phyloP scores from a whole-genome alignment of 305 asterid genomes.

The Fraxinus platypoda region DNA sequence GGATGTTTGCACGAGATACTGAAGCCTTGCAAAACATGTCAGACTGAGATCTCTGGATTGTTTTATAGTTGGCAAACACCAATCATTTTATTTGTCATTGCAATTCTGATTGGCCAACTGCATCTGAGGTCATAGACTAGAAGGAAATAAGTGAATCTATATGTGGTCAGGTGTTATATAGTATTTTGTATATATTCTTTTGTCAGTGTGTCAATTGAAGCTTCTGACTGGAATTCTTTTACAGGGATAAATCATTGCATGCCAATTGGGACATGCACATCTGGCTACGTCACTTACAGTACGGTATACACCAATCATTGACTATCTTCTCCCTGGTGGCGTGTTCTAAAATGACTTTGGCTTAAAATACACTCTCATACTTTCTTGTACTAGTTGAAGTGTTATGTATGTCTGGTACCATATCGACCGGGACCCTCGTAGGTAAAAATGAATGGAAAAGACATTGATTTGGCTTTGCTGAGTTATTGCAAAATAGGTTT shows the following conservation, averaged over 20 bases:
- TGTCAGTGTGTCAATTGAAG: conserved; percentile 2
- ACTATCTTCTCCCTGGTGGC: background rate
- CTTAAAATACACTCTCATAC: background rate
- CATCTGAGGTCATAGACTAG: background rate
- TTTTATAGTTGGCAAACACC: background rate
- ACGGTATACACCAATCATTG: background rate
- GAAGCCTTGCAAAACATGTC: conserved; percentile 85
- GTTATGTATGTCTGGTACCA: background rate
- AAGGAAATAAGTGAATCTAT: background rate
- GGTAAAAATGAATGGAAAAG: background rate
- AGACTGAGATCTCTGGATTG: conserved; percentile 21
- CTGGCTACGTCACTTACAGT: background rate
- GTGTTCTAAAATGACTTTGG: background rate
- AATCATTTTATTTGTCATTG: background rate
- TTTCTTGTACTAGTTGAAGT: background rate
- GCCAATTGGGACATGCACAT: conserved; percentile 8
- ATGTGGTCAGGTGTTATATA: conserved; percentile 16
- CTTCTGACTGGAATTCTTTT: conserved; percentile 15
- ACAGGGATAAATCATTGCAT: background rate
- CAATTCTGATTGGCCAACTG: background rate
- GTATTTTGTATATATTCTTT: background rate
- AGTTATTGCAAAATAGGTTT: background rate
- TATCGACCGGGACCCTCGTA: background rate
- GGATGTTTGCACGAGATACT: conserved; percentile 93
- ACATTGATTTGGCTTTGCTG: background rate